Base-by-base conservation (phyloP, 2,329 filamentous ascomycete species). In the Fusarium sp. region DNA sequence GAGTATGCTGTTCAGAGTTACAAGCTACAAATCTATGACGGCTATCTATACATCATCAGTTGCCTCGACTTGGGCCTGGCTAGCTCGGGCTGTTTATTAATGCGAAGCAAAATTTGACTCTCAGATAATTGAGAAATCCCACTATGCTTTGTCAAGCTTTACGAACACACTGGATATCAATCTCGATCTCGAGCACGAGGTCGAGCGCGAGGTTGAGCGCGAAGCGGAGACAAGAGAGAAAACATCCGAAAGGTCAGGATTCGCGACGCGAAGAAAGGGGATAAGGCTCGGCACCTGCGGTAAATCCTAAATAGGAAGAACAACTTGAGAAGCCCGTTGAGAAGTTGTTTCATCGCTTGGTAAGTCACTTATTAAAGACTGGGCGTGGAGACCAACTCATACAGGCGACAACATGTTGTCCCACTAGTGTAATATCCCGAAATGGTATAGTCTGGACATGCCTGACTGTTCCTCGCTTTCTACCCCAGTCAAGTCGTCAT, bases 371-470 rank as follows among this genome's bases (percentile, higher is more conserved):
- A 27, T 36, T 16, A 57, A 36, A 35, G 13, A 35, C 54, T n/a
- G 25, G 31, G 54, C 33, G 33, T 57, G 54, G 52, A 33, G 52
- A 36, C 33, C 33, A n/a, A n/a, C 52, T 18, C 20, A 36, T 57
- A 14, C 54, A 27, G 31, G 54, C 20, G 33, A 9, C 31, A 36
- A n/a, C 35, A 31, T 33, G 29, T 27, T 14, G 33, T 35, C 20
- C 31, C 54, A 36, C 56, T 58, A 58, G 56, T 58, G 56, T 38
- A 58, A 40, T 58, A 27, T 38, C 56, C 56, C 22, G 35, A 58
- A 58, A n/a, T n/a, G 56, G 56, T 27, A 20, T 58, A 40, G 56
- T 40, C 33, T 29, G 33, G 27, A 4, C 22, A 58, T 7, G 27
- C 47, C 27, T 47, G 25, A 10, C 16, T 29, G 47, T 50, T 50